Evolutionary conservation across 148 eudicot genomes (phyloP).

Genomic region (Camellia lanceoleosa): DNA sequence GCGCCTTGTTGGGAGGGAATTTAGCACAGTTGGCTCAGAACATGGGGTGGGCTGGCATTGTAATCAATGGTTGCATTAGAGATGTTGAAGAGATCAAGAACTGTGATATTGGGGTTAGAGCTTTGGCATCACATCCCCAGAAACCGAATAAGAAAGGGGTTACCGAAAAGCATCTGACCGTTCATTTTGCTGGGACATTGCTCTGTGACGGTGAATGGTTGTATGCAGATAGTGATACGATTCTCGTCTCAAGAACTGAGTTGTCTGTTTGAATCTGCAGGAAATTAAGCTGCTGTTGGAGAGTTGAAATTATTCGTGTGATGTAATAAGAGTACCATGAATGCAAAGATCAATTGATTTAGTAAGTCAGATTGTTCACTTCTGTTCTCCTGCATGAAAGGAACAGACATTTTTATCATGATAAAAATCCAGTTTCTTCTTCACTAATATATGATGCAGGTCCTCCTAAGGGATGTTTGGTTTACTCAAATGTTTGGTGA

Average conservation of each 20-base stretch:
- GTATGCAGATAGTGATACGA: slow-evolving; percentile 47
- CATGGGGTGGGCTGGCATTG: slow-evolving; percentile 44
- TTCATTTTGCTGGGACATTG: slow-evolving; percentile 33
- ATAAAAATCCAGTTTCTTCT: no score
- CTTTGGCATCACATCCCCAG: slow-evolving; percentile 40
- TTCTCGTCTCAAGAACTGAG: slow-evolving; percentile 36
- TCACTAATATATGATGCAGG: no score
- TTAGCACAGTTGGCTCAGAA: slow-evolving; percentile 43
- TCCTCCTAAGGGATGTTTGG: no score
- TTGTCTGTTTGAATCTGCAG: slow-evolving; percentile 25
- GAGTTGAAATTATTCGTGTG: no score
- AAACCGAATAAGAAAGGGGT: slow-evolving; percentile 33
- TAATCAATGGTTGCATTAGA: slow-evolving; percentile 41
- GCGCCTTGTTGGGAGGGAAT: slow-evolving; percentile 43
- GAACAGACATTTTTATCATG: no score
- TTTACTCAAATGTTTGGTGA: no score
- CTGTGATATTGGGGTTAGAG: slow-evolving; percentile 45
- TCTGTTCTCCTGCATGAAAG: no score
- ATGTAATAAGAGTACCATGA: no score
- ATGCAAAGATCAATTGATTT: no score
- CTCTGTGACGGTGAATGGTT: slow-evolving; percentile 40
- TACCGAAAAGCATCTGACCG: slow-evolving; percentile 34
- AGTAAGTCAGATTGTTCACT: no score
- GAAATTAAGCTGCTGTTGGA: not conserved
- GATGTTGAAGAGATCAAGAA: slow-evolving; percentile 44